phyloP scores from a whole-genome alignment of 345 rosid species.

The sweet orange (Citrus sinensis) region DVS_A1.0 CM039169.1:8590501-8591000 shows the following conservation, averaged over 20 bases:
- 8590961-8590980: conserved; percentile 74
- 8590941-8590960: conserved; percentile 54
- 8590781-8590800: not conserved
- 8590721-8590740: not conserved
- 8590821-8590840: not conserved
- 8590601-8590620: not conserved
- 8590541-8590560: not conserved
- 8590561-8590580: not conserved
- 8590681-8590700: not conserved
- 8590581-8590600: not conserved
- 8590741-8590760: not conserved
- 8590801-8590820: not conserved
- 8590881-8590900: not conserved
- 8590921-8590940: not conserved
- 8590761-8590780: not conserved
- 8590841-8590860: not conserved
- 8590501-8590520: not conserved
- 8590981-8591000: conserved; percentile 95
- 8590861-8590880: not conserved
- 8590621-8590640: not conserved
- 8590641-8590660: not conserved
- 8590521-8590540: not conserved
- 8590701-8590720: not conserved
- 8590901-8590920: not conserved
- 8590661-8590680: not conserved